A percentile compares a stretch with the other conserved stretches of the same genome.
These are phyloP conservation scores for Exophiala viscosa DNA, from an alignment of 2,329 filamentous ascomycete species.

Conservation along the genomic window DNA sequence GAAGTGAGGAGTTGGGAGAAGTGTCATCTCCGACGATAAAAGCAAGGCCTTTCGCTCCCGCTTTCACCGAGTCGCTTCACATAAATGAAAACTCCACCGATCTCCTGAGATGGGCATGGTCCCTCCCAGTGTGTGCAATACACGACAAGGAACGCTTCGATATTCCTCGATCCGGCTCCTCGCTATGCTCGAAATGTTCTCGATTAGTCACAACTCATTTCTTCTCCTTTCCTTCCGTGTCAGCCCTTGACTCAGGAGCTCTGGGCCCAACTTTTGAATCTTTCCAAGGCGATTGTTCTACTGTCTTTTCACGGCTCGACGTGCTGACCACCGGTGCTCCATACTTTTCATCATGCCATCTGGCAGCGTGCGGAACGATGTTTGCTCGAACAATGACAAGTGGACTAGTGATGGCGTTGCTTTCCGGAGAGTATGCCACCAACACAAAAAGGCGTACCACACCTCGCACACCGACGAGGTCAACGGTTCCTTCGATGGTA, in stretches of 20 bases:
- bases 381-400: conserved; percentile 16
- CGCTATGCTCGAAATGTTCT: not conserved
- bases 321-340: not conserved
- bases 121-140: too few relatives aligned
- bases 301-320: not conserved
- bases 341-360: conserved; percentile 9
- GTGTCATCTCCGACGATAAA: too few relatives aligned
- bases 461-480: conserved; percentile 20
- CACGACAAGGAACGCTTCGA: too few relatives aligned
- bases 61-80: too few relatives aligned
- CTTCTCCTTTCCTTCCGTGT: not conserved
- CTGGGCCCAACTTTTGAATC: too few relatives aligned
- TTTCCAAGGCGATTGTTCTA: not conserved
- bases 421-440: conserved; percentile 21
- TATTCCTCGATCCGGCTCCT: not conserved
- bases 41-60: too few relatives aligned
- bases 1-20: too few relatives aligned
- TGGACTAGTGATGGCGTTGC: conserved; percentile 14
- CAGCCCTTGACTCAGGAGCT: not conserved
- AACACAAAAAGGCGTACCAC: conserved; percentile 15
- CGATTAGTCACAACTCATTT: not conserved
- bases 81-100: too few relatives aligned
- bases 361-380: conserved; percentile 12
- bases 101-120: too few relatives aligned
- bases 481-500: conserved; percentile 15